Evolutionary conservation across 2,329 filamentous ascomycete species (phyloP), one percentile per base, ranked within the genome.

Genomic region (Pseudocercospora vitis): DNA sequence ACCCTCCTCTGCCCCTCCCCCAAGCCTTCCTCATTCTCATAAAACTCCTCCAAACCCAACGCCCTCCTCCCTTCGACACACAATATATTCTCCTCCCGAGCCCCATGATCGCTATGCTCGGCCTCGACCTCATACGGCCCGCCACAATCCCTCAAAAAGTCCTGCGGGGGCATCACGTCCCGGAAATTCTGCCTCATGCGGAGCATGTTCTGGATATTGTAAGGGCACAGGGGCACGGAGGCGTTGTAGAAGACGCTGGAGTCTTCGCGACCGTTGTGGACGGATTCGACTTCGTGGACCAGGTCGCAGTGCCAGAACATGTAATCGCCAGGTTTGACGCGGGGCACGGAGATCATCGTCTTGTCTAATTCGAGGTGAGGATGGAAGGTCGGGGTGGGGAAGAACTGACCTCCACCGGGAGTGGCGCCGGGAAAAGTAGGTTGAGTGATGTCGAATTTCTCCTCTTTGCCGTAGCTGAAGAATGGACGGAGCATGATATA

Each of bases 241-340:
- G 52, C 48, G 21, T 55, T 55, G 31, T 52, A 55, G n/a, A 55
- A 47, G n/a, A 55, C 52, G 14, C 32, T 42, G 8, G 48, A 55
- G 24, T 55, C 48, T 33, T 47, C 47, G 2, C 16, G 11, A 23
- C 52, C 52, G 26, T 50, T 50, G 16, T 55, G 52, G n/a, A 37
- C 24, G 21, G 26, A 16, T 19, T 55, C 52, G 39, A 55, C 52
- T 42, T 55, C 52, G 19, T 55, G 52, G 4, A 52, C 39, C 3
- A 51, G 40, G 48, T 55, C 52, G 26, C 48, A 55, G 35, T 55
- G 52, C 52, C 52, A 51, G 19, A 55, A 55, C 47, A 55, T 51
- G 23, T 51, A 55, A 48, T 55, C 52, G 9, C 52, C 52, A 9
- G 52, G 52, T n/a, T 32, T 23, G 5, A 55, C 52, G 12, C 40